Conservation (phyloP, 345 rosid genomes). For the Carallia pectinifolia region DNA sequence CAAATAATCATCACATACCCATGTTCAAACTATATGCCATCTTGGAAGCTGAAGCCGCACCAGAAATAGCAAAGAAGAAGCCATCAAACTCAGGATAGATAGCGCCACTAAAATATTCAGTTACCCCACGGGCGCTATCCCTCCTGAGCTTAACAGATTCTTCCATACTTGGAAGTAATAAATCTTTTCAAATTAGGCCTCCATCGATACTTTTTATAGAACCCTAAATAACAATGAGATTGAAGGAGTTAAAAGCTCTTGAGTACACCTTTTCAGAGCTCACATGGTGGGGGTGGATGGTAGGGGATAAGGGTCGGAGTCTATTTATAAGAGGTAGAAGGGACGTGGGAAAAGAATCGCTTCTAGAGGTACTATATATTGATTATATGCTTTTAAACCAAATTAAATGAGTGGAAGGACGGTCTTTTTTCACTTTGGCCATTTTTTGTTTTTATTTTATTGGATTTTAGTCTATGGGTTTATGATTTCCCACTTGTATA, state of each 20-base stretch:
- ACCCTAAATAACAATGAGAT: background rate
- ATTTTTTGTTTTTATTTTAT: slow-evolving; percentile 3
- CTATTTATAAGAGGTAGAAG: slow-evolving; percentile 31
- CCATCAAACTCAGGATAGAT: slow-evolving; percentile 73
- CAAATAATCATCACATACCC: background rate
- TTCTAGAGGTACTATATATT: background rate
- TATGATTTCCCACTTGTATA: background rate
- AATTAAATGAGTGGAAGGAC: slow-evolving; percentile 18
- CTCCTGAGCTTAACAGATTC: slow-evolving; percentile 78
- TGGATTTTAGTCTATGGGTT: background rate
- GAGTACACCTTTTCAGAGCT: slow-evolving; percentile 7
- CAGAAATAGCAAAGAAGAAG: slow-evolving; percentile 32
- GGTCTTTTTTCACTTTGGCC: slow-evolving; percentile 5
- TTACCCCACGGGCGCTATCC: slow-evolving; percentile 59
- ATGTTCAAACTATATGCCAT: background rate
- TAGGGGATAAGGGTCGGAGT: slow-evolving; percentile 4
- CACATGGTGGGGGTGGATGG: slow-evolving; percentile 6
- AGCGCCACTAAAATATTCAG: slow-evolving; percentile 42
- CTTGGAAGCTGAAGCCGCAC: slow-evolving; percentile 14
- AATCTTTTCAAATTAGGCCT: background rate
- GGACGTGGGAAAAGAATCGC: slow-evolving; percentile 8
- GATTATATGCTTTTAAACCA: background rate
- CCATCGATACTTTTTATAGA: background rate
- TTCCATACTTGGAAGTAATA: slow-evolving; percentile 19
- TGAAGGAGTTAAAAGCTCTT: no score